Percentiles rank a stretch among this genome's conserved stretches.
phyloP scores from a whole-genome alignment of 2,329 filamentous ascomycete species.

The Dissoconium aciculare region DNA sequence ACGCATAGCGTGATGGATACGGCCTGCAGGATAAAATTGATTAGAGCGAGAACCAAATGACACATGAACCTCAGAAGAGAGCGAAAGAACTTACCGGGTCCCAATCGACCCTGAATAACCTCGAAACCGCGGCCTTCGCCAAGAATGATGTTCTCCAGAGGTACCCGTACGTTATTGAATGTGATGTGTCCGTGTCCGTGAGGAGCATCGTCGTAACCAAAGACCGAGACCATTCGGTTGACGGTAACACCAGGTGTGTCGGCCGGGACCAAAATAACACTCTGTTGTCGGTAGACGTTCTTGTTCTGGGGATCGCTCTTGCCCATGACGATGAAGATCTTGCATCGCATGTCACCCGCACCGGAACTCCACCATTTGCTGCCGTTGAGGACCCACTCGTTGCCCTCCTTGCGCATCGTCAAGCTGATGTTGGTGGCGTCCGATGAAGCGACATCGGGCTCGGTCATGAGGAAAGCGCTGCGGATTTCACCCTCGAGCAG shows the following conservation, averaged over 20 bases:
- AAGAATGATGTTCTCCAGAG: constrained; percentile 68
- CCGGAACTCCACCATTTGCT: constrained; percentile 99
- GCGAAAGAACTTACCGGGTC: constrained; percentile 40
- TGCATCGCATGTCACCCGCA: constrained; percentile 80
- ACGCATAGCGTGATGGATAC: constrained; percentile 97
- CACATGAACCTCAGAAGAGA: no score
- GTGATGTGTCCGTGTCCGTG: constrained; percentile 90
- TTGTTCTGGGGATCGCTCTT: constrained; percentile 66
- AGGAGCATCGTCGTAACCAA: constrained; percentile 92
- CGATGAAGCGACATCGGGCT: constrained; percentile 35
- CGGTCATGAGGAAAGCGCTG: constrained; percentile 32
- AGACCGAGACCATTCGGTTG: constrained; percentile 83
- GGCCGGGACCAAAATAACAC: constrained; percentile 77
- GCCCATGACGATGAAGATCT: constrained; percentile 92
- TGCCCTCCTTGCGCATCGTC: constrained; percentile 64
- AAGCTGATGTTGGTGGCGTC: constrained; percentile 42
- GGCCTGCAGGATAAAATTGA: constrained; percentile 38
- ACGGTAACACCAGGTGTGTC: constrained; percentile 72
- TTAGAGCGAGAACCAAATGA: neutral
- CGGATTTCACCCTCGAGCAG: constrained; percentile 35
- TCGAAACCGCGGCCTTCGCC: constrained; percentile 92
- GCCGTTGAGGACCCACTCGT: constrained; percentile 87
- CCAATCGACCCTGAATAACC: constrained; percentile 93
- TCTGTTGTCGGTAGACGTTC: constrained; percentile 79
- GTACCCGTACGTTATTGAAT: constrained; percentile 83